Evolutionary conservation across 441 rosid species (phyloP), one percentile per base, ranked within the genome.

Genomic region (Jatropha multifida): DNA sequence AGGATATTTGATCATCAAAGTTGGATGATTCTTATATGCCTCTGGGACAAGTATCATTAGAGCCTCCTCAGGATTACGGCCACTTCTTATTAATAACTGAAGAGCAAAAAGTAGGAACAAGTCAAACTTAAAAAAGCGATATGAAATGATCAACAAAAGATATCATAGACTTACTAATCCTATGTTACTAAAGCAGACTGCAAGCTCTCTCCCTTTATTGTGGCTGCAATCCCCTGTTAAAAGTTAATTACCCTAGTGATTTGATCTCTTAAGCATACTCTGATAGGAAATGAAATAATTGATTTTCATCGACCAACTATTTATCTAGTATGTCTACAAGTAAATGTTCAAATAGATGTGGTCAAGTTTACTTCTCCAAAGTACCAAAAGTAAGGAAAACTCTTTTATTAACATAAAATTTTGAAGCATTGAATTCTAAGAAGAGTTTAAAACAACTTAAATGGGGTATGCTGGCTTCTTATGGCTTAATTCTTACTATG

Each of bases 11-110:
- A 85, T 86, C 18, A 78, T 73, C 81, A 96, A 83, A 48, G 99
- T 96, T 71, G 99, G 99, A 83, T 96, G 99, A 59, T 94, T 90
- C 80, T 90, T 96, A 88, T 94, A 96, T 69, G 98, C 99, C 84
- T 96, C 99, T 68, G 99, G 99, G 77, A 96, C 99, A 73, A 96
- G 98, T 85, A 92, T 91, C 99, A 96, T 96, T 63, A 96, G 77
- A 83, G 97, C 90, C 86, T 96, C 98, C 85, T 96, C 97, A 72
- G 99, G 90, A 77, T 84, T 71, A 68, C 96, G 89, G 17, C 99
- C 99, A 81, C 99, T 91, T 88, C 99, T 92, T 74, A 96, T 90
- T 49, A 96, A 72, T 81, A 96, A 84, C 99, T 96, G 83, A 63
- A 81, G n/a, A 60, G 51, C 65, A 75, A 78, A 77, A 52, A 80